Base-by-base conservation (phyloP, 257 asterid species). In the Nicotiana paniculata region DNA sequence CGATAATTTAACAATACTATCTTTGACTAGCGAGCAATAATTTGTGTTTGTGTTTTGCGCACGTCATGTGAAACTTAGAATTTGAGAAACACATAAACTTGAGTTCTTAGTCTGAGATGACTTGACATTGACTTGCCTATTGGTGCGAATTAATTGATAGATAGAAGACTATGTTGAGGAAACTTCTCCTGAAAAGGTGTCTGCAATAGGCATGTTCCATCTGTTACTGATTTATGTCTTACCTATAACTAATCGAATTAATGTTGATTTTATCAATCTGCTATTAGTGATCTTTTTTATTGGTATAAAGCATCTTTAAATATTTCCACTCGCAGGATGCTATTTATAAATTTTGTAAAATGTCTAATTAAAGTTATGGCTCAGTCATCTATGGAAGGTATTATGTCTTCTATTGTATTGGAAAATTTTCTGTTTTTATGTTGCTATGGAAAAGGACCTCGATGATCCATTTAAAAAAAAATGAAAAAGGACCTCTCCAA, bases 81-180 rank as follows among this genome's bases (percentile, higher is more conserved):
- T 39, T n/a, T n/a, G 11, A 39, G 77, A 69, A 69, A n/a, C 10
- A 17, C 57, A 69, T 18, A 39, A 10, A n/a, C 77, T 1, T 10
- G 77, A 11, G 32, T 72, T 72, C 21, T 35, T 21, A 21, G 24
- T 21, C 43, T 72, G 59, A 72, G 78, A 72, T 21, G 78, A 46
- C 78, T 37, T 21, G 58, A 21, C 28, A n/a, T 43, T 70, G 58
- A 43, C 11, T 21, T 72, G 59, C 24, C 78, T 12, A 12, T 46
- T 72, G 78, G 37, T 72, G 59, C 21, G 37, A 43, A 46, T 43
- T 24, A 5, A 43, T n/a, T 72, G 59, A 24, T 72, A 72, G 78
- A 72, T 72, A 88, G 99, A 96, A 90, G 99, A 96, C 79, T 93
- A 87, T 85, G 66, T 81, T 21, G 24, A 91, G 86, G 92, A 89